Conservation (phyloP, 768 basidiomycete species). For the Suillus americanus region DNA sequence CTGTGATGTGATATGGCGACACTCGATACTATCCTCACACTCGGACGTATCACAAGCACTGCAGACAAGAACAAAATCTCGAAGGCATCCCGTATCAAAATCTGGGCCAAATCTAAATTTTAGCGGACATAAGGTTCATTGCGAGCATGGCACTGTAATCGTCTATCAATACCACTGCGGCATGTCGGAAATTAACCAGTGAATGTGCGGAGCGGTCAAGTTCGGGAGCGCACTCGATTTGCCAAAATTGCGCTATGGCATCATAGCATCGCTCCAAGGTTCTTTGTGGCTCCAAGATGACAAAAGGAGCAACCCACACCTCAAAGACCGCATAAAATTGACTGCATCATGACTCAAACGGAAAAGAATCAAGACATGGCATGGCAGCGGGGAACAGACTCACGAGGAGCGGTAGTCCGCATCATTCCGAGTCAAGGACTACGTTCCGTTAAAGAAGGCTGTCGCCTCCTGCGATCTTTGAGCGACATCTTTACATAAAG, state of each 20-base stretch:
- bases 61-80: not conserved
- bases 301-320: not conserved
- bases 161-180: not conserved
- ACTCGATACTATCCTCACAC: not conserved
- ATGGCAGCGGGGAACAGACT: not conserved
- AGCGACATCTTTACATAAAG: constrained; percentile 31
- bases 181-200: not conserved
- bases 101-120: not conserved
- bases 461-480: constrained; percentile 24
- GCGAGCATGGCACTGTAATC: not conserved
- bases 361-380: constrained; percentile 8
- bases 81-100: not conserved
- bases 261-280: not conserved
- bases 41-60: not conserved
- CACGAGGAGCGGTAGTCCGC: constrained; percentile 14
- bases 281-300: not conserved
- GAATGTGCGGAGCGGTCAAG: not conserved
- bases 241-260: not conserved
- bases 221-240: not conserved
- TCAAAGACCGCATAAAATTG: not conserved
- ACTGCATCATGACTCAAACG: not conserved
- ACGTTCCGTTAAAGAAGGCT: not conserved
- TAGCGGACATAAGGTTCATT: not conserved
- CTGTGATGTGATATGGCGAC: not conserved
- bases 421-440: constrained; percentile 8